Evolutionary conservation across 306 rosid species (phyloP), one percentile per base, ranked within the genome.

Genomic region (Cyamopsis tetragonoloba): DNA sequence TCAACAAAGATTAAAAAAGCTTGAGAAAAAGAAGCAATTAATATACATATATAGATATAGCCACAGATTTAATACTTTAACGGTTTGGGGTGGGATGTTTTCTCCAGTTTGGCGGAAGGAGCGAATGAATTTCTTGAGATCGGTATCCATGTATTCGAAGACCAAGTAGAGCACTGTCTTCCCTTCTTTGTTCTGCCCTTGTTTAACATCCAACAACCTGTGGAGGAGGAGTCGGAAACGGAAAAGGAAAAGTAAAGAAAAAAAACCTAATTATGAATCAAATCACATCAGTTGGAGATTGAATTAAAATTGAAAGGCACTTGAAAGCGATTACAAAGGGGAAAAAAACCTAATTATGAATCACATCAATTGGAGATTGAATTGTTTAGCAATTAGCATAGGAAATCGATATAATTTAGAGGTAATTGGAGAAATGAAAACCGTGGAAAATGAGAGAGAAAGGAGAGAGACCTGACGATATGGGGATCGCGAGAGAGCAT

Each of bases 401-500:
- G n/a, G n/a, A n/a, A n/a, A n/a, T n/a, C n/a, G n/a, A n/a, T n/a
- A n/a, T n/a, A n/a, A n/a, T n/a, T n/a, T n/a, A n/a, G n/a, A n/a
- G n/a, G n/a, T n/a, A n/a, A n/a, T n/a, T n/a, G n/a, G n/a, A n/a
- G n/a, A 38, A 38, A 41, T 53, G 42, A 58, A 15, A 20, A 19
- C 19, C 12, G 42, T 35, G 35, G 6, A 73, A 38, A 4, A 10
- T 13, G 4, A 37, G 17, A 34, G n/a, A 10, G 0, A 8, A 23
- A 18, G 0, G n/a, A 7, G 22, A 2, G 1, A 1, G 1, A 86
- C 95, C 81, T 87, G 71, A 89, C 98, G 38, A 93, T 80, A 50
- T 89, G 98, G 18, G 98, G 89, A 74, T 89, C 98, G 41, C 89
- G 66, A 8, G 96, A 93, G 68, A 93, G 98, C 97, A 93, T 93